Base-by-base conservation (phyloP, 495 filamentous ascomycete species). In the Penicillium fimorum region DNA sequence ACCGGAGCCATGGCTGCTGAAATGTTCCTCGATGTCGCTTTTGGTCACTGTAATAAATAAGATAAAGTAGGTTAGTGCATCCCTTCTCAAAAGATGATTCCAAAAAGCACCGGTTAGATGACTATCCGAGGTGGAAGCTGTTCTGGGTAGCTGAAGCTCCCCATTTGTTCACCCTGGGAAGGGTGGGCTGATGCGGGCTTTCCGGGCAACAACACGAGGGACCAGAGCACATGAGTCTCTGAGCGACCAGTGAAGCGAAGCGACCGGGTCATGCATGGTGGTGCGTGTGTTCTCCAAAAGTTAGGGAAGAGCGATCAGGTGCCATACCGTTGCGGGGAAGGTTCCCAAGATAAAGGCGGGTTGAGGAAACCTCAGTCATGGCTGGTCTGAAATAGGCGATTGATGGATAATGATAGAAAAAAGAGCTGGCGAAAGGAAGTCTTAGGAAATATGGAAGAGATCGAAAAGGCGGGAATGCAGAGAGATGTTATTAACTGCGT, bases 321-420 rank as follows among this genome's bases (percentile, higher is more conserved):
- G 70, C 66, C 61, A 80, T 87, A 97, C 93, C 94, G 74, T 88
- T 89, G 75, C 92, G 91, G 69, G 95, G 94, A 70, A 98, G 86
- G 75, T 97, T 97, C 70, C 94, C 94, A 72, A 97, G 82, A 82
- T 97, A 97, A 48, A 97, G 88, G 76, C 94, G 84, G 66, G 94
- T 97, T 50, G 87, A 85, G 50, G 91, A 96, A 47, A 96, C 93
- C 76, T 95, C 76, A 61, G 71, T 78, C 76, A 79, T 79, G 68
- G 67, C 58, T 65, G 63, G 43, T 57, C 43, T 58, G 50, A 37
- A 50, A 45, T 47, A 37, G n/a, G 7, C 18, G 38, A 47, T 37
- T 15, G 44, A 32, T 55, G 33, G 50, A 37, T n/a, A 33, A 29
- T 15, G 53, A 53, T 35, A 52, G 53, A 58, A 46, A 49, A 47